A percentile compares a stretch with the other conserved stretches of the same genome.
phyloP scores from a whole-genome alignment of 2,329 filamentous ascomycete species.

The Thielaviopsis cerberus region DNA sequence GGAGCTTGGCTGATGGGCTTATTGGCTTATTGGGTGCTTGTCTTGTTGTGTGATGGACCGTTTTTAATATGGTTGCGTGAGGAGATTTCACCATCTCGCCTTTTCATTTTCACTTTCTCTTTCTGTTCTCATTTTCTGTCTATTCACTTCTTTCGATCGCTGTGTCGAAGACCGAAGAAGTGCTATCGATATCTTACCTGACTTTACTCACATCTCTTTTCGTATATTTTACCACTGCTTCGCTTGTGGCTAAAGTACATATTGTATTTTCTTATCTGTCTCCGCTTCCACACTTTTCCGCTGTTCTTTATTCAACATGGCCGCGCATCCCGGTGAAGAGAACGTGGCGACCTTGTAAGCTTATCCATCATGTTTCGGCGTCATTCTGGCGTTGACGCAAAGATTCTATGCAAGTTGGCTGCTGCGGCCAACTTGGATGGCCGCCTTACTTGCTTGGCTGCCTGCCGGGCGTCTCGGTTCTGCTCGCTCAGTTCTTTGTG shows the following conservation, averaged over 20 bases:
- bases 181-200: neutral
- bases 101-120: neutral
- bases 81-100: neutral
- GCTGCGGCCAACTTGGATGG: neutral
- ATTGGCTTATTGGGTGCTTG: neutral
- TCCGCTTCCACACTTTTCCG: neutral
- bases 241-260: too few species aligned
- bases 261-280: neutral
- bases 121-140: neutral
- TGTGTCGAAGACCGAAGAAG: neutral
- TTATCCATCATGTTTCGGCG: conserved; percentile 6
- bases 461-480: neutral
- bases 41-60: neutral
- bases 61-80: neutral
- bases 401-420: neutral
- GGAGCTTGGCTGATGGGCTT: neutral
- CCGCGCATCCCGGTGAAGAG: conserved; percentile 29
- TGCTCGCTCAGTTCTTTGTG: neutral
- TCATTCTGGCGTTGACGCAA: neutral
- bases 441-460: neutral
- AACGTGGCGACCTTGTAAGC: conserved; percentile 32
- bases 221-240: neutral
- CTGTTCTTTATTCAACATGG: conserved; percentile 21
- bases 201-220: neutral
- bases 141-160: neutral